Percentiles rank a stretch among this genome's conserved stretches.
phyloP scores from a whole-genome alignment of 352 stramenopile species.

The Globisporangium polare region DNA sequence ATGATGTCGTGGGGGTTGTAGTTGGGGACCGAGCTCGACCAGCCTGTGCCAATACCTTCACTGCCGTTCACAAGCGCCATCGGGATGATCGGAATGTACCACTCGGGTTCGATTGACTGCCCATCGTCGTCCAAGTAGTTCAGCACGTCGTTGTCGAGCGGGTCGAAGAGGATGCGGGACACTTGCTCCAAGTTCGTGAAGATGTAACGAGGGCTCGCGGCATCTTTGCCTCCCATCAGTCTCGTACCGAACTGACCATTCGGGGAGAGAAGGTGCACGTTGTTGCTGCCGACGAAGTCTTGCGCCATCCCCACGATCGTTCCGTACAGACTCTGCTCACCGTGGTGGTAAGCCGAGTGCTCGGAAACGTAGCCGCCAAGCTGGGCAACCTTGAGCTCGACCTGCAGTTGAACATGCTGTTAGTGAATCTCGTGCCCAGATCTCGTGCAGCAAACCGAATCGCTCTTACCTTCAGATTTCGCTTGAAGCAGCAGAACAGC shows the following conservation, averaged over 20 bases:
- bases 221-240: conserved; percentile 96
- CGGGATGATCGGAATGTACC: conserved; percentile 96
- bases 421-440: neutral
- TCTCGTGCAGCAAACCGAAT: neutral
- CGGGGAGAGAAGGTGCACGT: conserved; percentile 94
- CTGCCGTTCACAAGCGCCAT: conserved; percentile 96
- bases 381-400: conserved; percentile 92
- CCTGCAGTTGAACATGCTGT: conserved; percentile 16
- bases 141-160: conserved; percentile 88
- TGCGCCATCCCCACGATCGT: conserved; percentile 99
- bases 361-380: conserved; percentile 97
- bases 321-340: conserved; percentile 91
- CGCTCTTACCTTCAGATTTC: conserved; percentile 92
- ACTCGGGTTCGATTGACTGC: conserved; percentile 90
- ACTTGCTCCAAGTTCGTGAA: conserved; percentile 91
- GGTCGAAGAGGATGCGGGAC: conserved; percentile 83
- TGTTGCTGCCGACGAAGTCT: conserved; percentile 98
- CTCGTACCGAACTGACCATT: conserved; percentile 97
- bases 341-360: conserved; percentile 98
- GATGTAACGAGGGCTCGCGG: conserved; percentile 92
- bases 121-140: conserved; percentile 92
- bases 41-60: conserved; percentile 97
- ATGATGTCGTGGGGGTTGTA: conserved; percentile 93
- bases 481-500: conserved; percentile 97
- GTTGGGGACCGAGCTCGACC: conserved; percentile 90